phyloP scores from a whole-genome alignment of 352 stramenopile genomes.

The Pythium rishiriense region DNA sequence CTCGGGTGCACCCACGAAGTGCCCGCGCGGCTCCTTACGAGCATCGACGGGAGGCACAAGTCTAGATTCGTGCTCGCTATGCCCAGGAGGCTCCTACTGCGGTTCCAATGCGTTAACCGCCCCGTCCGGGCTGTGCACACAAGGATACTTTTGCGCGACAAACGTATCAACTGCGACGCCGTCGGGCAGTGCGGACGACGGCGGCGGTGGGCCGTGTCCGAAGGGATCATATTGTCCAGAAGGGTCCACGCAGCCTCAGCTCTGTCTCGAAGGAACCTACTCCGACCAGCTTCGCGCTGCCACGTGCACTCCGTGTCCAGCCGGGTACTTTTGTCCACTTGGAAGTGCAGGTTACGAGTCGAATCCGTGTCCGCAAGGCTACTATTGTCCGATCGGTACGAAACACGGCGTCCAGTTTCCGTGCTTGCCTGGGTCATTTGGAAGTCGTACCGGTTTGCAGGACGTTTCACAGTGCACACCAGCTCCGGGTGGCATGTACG shows the following conservation, averaged over 20 bases:
- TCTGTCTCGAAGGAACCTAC: constrained; percentile 65
- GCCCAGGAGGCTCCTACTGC: constrained; percentile 61
- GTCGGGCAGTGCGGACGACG: constrained; percentile 29
- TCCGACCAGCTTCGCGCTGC: constrained; percentile 41
- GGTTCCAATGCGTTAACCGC: constrained; percentile 40
- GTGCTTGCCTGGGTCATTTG: constrained; percentile 83
- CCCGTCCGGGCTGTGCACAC: constrained; percentile 57
- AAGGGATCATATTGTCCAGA: constrained; percentile 73
- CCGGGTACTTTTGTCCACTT: constrained; percentile 40
- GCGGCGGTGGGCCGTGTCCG: constrained; percentile 46
- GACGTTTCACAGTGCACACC: constrained; percentile 54
- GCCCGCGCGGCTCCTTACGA: constrained; percentile 63
- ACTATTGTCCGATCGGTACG: constrained; percentile 83
- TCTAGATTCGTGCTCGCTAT: constrained; percentile 63
- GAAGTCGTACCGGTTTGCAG: constrained; percentile 48
- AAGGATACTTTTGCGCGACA: constrained; percentile 85
- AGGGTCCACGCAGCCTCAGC: constrained; percentile 59
- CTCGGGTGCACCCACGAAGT: constrained; percentile 51
- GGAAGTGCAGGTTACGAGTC: constrained; percentile 40
- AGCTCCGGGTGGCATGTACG: constrained; percentile 67
- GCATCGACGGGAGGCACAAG: constrained; percentile 45
- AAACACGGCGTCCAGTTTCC: constrained; percentile 49
- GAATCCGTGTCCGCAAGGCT: constrained; percentile 69
- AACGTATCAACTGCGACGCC: constrained; percentile 46
- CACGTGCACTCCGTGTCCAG: constrained; percentile 33